Percentiles rank a stretch among this genome's conserved stretches.
Conservation (phyloP, 495 filamentous ascomycete genomes). For the Xylaria scruposa region DNA sequence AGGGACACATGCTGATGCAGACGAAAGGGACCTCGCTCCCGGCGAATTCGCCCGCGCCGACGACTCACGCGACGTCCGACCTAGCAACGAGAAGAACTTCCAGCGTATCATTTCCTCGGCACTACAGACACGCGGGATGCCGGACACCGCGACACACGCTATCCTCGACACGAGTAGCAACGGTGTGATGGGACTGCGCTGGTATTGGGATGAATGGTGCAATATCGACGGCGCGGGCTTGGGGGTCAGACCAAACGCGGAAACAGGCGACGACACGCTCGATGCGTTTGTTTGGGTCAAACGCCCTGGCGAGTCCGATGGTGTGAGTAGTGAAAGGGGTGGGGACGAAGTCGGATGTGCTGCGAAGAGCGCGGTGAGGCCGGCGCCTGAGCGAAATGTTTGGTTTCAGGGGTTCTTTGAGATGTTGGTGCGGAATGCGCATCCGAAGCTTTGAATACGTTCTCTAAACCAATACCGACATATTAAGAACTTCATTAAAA, state of each 20-base stretch:
- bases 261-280: constrained; percentile 58
- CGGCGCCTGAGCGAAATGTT: neutral
- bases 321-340: neutral
- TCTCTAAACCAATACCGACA: neutral
- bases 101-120: constrained; percentile 62
- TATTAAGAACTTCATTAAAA: neutral
- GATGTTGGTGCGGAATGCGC: constrained; percentile 16
- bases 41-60: constrained; percentile 63
- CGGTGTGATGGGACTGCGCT: constrained; percentile 63
- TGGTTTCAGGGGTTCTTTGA: constrained; percentile 15
- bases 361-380: constrained; percentile 1
- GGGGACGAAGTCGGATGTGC: neutral
- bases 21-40: constrained; percentile 37
- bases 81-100: constrained; percentile 66
- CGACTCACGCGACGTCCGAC: constrained; percentile 37
- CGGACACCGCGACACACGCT: constrained; percentile 54
- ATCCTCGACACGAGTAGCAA: constrained; percentile 58
- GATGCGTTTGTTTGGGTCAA: constrained; percentile 76
- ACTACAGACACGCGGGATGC: constrained; percentile 56
- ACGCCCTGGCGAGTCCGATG: constrained; percentile 64
- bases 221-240: constrained; percentile 69
- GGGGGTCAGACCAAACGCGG: constrained; percentile 61
- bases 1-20: neutral
- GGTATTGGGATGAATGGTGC: constrained; percentile 71
- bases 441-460: neutral